Base-by-base conservation (phyloP, 495 filamentous ascomycete species). In the Platismatia glauca region DNA sequence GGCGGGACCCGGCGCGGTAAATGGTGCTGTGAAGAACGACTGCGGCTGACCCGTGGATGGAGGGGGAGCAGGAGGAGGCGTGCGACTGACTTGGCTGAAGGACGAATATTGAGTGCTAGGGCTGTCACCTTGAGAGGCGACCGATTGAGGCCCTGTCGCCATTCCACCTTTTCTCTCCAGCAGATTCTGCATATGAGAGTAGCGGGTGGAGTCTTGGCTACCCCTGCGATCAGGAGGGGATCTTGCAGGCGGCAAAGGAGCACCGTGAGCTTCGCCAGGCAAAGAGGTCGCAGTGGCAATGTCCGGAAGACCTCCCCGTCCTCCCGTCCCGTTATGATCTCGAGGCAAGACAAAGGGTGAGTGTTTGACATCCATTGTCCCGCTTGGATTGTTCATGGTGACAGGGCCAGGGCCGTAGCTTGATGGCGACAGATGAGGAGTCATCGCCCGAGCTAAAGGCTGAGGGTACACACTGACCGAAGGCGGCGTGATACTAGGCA, bases 371-470 rank as follows among this genome's bases (percentile, higher is more conserved):
- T 79, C 79, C 12, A 80, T 71, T 9, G 73, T 71, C 38, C 72
- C 73, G 18, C 61, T 65, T 8, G 75, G 67, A 12, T 77, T 71
- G 60, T 71, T 76, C n/a, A 75, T 71, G 44, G 78, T 78, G 9
- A 75, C 75, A 34, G 76, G 74, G 39, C 78, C 76, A 27, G 75
- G 71, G 18, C 75, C 46, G 61, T 77, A 76, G 18, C 72, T 70
- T 18, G 81, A 76, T 27, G 87, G 87, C 20, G 87, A 89, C 61
- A 78, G 78, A 27, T 88, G 86, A 39, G 83, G 50, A 53, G 50
- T 53, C 27, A 53, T 86, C 67, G 89, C 76, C 60, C 79, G 78
- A 56, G 84, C 79, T 27, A 72, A 62, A 1, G 74, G 71, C 58
- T 75, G 69, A 64, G 70, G 81, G 57, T 76, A 70, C 6, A 72